These are phyloP conservation scores for Vaucheria bursata DNA, from an alignment of 352 stramenopile genomes.

Conservation along the genomic window DNA sequence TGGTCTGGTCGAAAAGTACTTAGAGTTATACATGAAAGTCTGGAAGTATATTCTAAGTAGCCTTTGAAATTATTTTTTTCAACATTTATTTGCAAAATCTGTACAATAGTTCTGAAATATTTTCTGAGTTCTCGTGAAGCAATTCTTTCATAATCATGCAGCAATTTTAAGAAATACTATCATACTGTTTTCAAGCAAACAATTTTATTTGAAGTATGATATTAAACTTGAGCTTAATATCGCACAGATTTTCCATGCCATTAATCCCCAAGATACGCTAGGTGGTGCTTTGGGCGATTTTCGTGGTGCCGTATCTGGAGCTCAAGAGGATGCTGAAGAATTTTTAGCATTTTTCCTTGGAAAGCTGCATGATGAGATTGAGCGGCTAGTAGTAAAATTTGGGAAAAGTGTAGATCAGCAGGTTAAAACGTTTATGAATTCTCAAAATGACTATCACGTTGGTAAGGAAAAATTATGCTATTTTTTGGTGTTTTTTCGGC, in stretches of 20 bases:
- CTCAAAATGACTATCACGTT: too few species aligned
- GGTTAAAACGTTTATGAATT: too few species aligned
- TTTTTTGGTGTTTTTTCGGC: too few species aligned
- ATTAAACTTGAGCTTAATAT: neutral
- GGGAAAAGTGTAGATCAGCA: neutral
- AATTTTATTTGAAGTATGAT: neutral
- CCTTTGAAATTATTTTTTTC: neutral
- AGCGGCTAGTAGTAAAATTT: neutral
- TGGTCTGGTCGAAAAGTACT: too few species aligned
- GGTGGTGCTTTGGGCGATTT: neutral
- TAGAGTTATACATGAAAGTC: neutral
- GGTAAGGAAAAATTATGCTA: too few species aligned
- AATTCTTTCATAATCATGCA: neutral
- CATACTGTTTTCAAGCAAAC: neutral
- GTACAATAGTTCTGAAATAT: neutral
- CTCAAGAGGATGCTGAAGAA: slow-evolving; percentile 38
- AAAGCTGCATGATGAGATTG: slow-evolving; percentile 13
- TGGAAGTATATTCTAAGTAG: neutral
- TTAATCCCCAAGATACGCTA: neutral
- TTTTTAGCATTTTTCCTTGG: slow-evolving; percentile 34
- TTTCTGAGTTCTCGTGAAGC: neutral
- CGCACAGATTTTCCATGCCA: neutral
- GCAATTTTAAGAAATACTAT: neutral
- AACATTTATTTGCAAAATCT: neutral
- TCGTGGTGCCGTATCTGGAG: slow-evolving; percentile 7